phyloP scores from a whole-genome alignment of 2,329 filamentous ascomycete genomes.

The Cercospora sp. region DNA sequence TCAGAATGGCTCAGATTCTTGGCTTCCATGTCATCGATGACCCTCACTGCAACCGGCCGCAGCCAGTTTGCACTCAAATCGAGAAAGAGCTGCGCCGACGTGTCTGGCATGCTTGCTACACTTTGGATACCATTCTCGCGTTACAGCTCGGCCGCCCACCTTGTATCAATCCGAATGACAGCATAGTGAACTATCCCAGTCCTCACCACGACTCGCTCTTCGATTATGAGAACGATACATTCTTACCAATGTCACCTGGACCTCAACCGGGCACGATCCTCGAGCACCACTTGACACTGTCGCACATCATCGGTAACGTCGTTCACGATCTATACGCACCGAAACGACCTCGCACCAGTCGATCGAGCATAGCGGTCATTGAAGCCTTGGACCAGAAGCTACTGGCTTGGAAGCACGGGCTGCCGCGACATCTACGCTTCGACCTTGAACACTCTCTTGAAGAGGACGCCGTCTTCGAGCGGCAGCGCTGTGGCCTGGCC shows the following conservation, averaged over 20 bases:
- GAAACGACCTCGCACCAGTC: neutral
- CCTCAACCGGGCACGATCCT: constrained; percentile 10
- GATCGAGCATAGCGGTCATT: constrained; percentile 4
- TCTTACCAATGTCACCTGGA: neutral
- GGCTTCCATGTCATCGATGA: constrained; percentile 11
- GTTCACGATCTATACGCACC: constrained; percentile 19
- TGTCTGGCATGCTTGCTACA: constrained; percentile 13
- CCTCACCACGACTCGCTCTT: constrained; percentile 13
- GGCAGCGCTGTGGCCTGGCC: constrained; percentile 14
- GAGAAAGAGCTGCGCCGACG: constrained; percentile 13
- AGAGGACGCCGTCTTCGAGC: neutral
- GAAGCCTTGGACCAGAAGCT: constrained; percentile 18
- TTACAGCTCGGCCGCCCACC: constrained; percentile 12
- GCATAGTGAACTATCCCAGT: constrained; percentile 7
- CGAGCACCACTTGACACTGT: neutral
- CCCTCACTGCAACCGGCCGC: neutral
- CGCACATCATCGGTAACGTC: constrained; percentile 13
- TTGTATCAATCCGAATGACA: constrained; percentile 3
- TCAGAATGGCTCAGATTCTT: constrained; percentile 13
- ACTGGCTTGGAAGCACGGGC: constrained; percentile 13
- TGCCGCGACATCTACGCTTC: constrained; percentile 17
- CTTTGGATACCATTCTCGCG: constrained; percentile 8
- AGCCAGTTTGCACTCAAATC: neutral
- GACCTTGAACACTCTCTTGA: constrained; percentile 16
- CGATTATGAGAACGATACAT: constrained; percentile 10